Base-by-base conservation (phyloP, 78 protist species). In the Dictyostelium brefeldianum region DNA sequence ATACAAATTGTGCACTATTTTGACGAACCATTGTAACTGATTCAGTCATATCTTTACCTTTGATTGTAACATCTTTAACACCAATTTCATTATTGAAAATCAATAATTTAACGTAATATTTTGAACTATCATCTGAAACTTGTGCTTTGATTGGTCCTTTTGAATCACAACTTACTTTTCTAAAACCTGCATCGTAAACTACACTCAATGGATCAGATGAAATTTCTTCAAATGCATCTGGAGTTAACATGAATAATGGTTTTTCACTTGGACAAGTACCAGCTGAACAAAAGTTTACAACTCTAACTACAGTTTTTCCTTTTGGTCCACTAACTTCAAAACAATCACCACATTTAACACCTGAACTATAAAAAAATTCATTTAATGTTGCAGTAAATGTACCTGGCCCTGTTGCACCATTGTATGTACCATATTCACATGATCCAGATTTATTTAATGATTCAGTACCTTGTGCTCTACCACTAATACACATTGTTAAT, bases 211-310 rank as follows among this genome's bases (percentile, higher is more conserved):
- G 51, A 27, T 70, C 91, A 56, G 36, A 4, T 0, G 91, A 83
- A 43, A 83, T 83, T 59, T 83, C 47, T 20, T 64, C 27, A 27
- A 73, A 83, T 3, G 91, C 91, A 41, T 70, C 80, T 53, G 78
- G 81, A 0, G 91, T 83, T 25, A 73, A 56, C 91, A 83, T 83
- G 57, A 83, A 83, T 18, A 73, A 83, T 70, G 91, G 91, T 17
- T 25, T 18, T 9, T 83, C 91, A 10, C 57, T 43, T 73, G 91
- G 81, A 56, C 91, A 83, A 15, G 71, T 83, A 18, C 62, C 69
- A 4, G 41, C 62, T 51, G 81, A 47, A 73, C 91, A 83, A 77
- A 83, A 70, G 51, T 83, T 83, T 17, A 83, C 91, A 36, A 31
- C 91, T 56, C 78, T 83, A 5, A 83, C 81, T 17, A n/a, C 59